Percentiles rank a stretch among this genome's conserved stretches.
Evolutionary conservation across 1,139 yeast genomes (phyloP).

Genomic region (Protomyces gravidus): DNA sequence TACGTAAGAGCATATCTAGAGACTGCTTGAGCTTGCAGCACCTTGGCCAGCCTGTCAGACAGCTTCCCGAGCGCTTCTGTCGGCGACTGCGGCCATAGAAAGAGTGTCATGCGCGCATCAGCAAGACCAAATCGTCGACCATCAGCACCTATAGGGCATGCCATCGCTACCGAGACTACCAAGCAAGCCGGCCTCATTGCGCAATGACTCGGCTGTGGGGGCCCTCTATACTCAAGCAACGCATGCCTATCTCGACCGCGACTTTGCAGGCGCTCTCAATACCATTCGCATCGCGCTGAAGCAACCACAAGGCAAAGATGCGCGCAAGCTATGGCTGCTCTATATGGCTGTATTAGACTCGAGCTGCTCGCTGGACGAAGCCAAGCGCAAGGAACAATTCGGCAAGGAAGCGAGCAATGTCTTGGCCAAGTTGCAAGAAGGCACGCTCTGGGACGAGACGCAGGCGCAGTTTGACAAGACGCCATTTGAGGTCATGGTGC

Average conservation of each 20-base stretch:
- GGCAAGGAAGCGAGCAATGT: constrained; percentile 7
- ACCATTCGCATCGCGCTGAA: constrained; percentile 9
- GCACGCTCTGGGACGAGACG: constrained; percentile 20
- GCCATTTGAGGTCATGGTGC: constrained; percentile 8
- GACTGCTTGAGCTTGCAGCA: background rate
- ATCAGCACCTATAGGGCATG: background rate
- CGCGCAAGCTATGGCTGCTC: constrained; percentile 12
- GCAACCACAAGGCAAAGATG: background rate
- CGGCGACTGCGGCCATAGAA: background rate
- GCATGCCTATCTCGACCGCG: constrained; percentile 10
- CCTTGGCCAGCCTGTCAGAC: background rate
- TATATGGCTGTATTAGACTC: constrained; percentile 21
- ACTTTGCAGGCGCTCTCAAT: constrained; percentile 1
- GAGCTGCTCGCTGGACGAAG: constrained; percentile 1
- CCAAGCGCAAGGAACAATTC: background rate
- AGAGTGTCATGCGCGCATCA: background rate
- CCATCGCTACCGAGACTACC: constrained; percentile 22
- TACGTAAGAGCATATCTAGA: background rate
- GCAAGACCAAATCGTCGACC: background rate
- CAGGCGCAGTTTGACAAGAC: constrained; percentile 1
- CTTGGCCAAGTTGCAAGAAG: background rate
- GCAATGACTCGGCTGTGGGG: constrained; percentile 7
- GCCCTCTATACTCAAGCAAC: constrained; percentile 17
- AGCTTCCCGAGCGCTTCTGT: background rate
- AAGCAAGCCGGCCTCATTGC: constrained; percentile 6